Evolutionary conservation across 306 rosid genomes (phyloP).

Genomic region (Acmispon strigosus): DNA sequence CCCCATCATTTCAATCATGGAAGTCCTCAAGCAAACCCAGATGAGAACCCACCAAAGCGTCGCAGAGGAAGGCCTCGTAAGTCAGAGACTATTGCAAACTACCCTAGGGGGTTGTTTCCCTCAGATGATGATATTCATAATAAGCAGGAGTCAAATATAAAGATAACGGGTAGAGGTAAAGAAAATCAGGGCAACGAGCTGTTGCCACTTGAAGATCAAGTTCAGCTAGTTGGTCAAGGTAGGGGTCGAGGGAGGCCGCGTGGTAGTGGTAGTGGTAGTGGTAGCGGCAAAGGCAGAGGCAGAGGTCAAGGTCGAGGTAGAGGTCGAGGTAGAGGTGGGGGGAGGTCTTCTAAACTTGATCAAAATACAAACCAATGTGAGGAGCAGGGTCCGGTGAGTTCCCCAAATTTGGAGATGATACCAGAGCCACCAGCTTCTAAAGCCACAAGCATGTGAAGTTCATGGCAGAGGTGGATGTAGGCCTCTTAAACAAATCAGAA

Average conservation of each 20-base stretch:
- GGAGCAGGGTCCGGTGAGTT: not conserved
- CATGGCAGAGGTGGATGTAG: constrained; percentile 2
- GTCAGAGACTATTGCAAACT: not conserved
- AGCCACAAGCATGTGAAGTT: not conserved
- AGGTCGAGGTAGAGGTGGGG: no score
- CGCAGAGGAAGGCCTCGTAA: constrained; percentile 25
- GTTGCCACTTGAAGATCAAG: not conserved
- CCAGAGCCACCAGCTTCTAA: not conserved
- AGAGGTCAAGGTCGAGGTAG: not conserved
- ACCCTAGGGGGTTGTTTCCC: no score
- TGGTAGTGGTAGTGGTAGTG: no score
- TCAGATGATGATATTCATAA: no score
- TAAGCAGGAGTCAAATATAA: no score
- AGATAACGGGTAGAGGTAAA: constrained; percentile 18
- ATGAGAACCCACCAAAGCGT: constrained; percentile 5
- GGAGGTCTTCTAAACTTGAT: not conserved
- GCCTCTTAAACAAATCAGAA: not conserved
- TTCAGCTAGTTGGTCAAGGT: not conserved
- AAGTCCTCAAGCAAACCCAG: not conserved
- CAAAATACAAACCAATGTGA: not conserved
- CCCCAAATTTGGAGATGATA: not conserved
- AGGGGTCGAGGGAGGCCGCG: not conserved
- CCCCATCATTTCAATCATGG: constrained; percentile 3
- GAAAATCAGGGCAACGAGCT: not conserved
- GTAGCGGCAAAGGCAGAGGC: not conserved